phyloP scores from a whole-genome alignment of 75 land plant species.

The Pseudotsuga menziesii region DNA sequence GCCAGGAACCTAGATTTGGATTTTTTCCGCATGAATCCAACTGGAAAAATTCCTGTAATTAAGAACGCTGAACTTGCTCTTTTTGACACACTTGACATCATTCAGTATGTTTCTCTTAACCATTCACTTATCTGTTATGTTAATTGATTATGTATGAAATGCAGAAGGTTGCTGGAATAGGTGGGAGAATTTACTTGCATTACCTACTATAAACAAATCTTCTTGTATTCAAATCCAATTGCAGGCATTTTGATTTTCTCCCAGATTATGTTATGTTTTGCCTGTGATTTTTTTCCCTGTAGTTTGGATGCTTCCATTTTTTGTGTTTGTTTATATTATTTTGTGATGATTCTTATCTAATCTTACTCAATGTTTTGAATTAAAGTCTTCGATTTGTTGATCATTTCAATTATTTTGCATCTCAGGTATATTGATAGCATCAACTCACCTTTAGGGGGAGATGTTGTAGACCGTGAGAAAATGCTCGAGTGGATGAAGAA shows the following conservation, averaged over 20 bases:
- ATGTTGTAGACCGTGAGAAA: conserved; percentile 25
- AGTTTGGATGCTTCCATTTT: neutral
- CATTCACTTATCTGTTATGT: neutral
- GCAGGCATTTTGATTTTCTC: neutral
- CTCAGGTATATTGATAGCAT: conserved; percentile 80
- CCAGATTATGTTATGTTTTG: neutral
- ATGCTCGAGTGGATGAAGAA: conserved; percentile 71
- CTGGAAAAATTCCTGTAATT: conserved; percentile 77
- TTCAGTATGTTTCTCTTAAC: conserved; percentile 52
- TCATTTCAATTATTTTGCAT: neutral
- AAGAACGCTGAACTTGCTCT: conserved; percentile 68
- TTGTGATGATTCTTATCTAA: neutral
- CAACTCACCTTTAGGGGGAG: conserved; percentile 39
- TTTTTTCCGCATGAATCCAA: conserved; percentile 79
- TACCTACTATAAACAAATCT: neutral
- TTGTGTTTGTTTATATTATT: neutral
- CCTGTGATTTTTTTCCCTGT: neutral
- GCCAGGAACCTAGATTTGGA: conserved; percentile 81
- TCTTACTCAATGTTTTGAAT: neutral
- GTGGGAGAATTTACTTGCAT: neutral
- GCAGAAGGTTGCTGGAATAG: neutral
- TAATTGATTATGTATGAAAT: neutral
- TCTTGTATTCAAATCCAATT: neutral
- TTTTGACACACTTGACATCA: conserved; percentile 64
- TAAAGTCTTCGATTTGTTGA: neutral